Evolutionary conservation across 2,329 filamentous ascomycete species (phyloP), one percentile per base, ranked within the genome.

Genomic region (Apiospora sp.): DNA sequence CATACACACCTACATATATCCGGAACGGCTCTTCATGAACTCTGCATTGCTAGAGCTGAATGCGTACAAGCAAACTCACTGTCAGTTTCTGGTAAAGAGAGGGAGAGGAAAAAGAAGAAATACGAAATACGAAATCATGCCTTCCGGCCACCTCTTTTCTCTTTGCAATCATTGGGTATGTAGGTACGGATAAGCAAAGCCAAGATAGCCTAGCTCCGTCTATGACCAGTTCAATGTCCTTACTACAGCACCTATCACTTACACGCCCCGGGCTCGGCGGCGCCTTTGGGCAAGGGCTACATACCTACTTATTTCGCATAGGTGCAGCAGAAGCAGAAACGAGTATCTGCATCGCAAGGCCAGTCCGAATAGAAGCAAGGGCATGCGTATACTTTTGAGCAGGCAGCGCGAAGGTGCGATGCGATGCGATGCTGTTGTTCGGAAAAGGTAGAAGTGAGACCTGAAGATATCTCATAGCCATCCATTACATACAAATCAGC

Each of bases 131-230:
- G 58, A 64, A 37, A 41, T 13, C 58, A 61, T 61, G 54, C 30
- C 54, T 37, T 13, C 58, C 58, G 22, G 34, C 58, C 58, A 64
- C 58, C 58, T 64, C 58, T 64, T 64, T 64, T 64, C 58, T n/a
- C 13, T 51, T 51, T 51, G 49, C 49, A 13, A 30, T 34, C 24
- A 41, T 41, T 41, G 37, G 51, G 27, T 34, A 58, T 30, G 54
- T 41, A 41, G 27, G 16, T 34, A 58, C 27, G 27, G 22, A 41
- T 19, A 41, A 64, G 22, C 37, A 41, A 41, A 64, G 30, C 58
- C 58, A 64, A 64, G 58, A 64, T 41, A n/a, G 19, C 58, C 58
- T 41, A 41, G 34, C 58, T 61, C 30, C 16, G 34, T 61, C 30
- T 61, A 61, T 37, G 54, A 61, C 54, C 34, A 19, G 54, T 4